phyloP scores from a whole-genome alignment of 148 eudicot genomes.

The Vaccinium myrtillus region DNA sequence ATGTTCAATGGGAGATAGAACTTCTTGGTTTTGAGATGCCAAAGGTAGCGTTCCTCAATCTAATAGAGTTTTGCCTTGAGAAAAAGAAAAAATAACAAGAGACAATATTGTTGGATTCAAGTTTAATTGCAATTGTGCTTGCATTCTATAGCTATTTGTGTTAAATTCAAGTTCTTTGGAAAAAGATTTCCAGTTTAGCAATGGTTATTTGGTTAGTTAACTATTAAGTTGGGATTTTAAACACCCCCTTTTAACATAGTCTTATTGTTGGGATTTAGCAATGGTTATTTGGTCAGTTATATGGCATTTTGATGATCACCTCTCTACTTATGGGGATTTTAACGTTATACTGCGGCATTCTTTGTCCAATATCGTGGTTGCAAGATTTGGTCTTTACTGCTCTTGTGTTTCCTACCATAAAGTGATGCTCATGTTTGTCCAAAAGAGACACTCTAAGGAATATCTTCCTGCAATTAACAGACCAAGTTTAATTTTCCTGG shows the following conservation, averaged over 20 bases:
- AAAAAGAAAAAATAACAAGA: not conserved
- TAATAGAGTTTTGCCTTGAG: not conserved
- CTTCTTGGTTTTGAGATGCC: conserved; percentile 89
- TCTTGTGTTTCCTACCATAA: not conserved
- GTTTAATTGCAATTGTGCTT: not conserved
- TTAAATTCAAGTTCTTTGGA: not conserved
- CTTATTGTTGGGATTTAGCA: too few relatives aligned
- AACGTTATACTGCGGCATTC: not conserved
- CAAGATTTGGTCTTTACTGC: not conserved
- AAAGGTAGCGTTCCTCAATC: conserved; percentile 43
- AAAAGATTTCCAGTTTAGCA: not conserved
- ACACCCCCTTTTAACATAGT: too few relatives aligned
- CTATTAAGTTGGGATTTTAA: not conserved
- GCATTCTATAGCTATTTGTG: not conserved
- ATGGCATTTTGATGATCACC: conserved; percentile 2
- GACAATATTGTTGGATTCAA: not conserved
- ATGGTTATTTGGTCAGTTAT: not conserved
- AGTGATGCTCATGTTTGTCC: not conserved
- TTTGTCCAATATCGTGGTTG: not conserved
- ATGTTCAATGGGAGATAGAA: conserved; percentile 95
- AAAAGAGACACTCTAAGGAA: not conserved
- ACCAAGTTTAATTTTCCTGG: not conserved
- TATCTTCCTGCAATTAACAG: not conserved
- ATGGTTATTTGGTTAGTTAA: not conserved
- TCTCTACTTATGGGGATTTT: not conserved